Base-by-base conservation (phyloP, 2,329 filamentous ascomycete species). In the Thielaviopsis ethacetica region DNA sequence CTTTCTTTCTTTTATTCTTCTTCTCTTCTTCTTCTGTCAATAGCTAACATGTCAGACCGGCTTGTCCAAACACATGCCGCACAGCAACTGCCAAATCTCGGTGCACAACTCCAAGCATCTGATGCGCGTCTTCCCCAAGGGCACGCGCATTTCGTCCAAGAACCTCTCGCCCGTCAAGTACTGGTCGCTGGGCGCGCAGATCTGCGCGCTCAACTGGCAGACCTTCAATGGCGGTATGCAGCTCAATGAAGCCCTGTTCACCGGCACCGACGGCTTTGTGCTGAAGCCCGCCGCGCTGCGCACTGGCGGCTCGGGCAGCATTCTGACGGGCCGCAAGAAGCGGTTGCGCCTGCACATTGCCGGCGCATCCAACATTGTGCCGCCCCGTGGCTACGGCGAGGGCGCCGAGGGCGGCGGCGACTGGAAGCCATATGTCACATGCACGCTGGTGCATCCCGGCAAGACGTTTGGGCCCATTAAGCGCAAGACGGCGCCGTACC, bases 51-150 rank as follows among this genome's bases (percentile, higher is more conserved):
- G n/a, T 15, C 34, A 58, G 56, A 53, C 34, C 24, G 56, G 56
- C 4, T 19, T 58, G 22, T 58, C 56, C 5, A 30, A 51, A 15
- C 30, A 53, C 27, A 53, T 58, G 59, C 76, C 78, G 1, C 67
- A 66, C 1, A 65, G 70, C 52, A 72, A 70, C 53, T 65, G 71
- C 15, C 73, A 74, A 38, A 82, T 86, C 57, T 71, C 78, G 0
- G 66, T 67, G 0, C 83, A 86, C 70, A 86, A 86, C 62, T 71
- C 82, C 0, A 71, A 75, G 21, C 81, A 85, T 61, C 73, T 86
- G n/a, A 86, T 86, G 83, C 78, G 83, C 3, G 82, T 86, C 1
- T 86, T 74, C 63, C 83, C 83, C 44, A 85, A 85, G 65, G 83
- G 83, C 54, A 84, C 82, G 0, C 79, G 83, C 51, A 85, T 86